Percentiles rank a stretch among this genome's conserved stretches.
Evolutionary conservation across 78 protist species (phyloP).

Genomic region (Mastigamoeba balamuthi): DNA sequence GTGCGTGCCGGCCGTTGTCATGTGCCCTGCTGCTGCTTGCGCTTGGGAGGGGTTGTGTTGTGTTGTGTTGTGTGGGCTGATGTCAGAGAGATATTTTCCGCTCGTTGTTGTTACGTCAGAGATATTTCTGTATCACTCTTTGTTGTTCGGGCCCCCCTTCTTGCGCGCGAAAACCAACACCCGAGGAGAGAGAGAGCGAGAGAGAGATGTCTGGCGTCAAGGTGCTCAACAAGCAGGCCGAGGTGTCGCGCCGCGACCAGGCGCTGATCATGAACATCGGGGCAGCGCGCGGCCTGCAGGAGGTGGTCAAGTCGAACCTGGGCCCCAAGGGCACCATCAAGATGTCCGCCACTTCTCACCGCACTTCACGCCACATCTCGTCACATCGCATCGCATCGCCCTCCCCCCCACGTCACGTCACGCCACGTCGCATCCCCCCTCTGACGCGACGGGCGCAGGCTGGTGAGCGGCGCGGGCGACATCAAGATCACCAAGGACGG

Average conservation of each 20-base stretch:
- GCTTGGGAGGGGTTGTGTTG: too few relatives aligned
- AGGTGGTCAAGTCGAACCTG: conserved; percentile 90
- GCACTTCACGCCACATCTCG: background rate
- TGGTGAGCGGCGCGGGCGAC: conserved; percentile 96
- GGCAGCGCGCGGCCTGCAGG: conserved; percentile 90
- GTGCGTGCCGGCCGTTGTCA: too few relatives aligned
- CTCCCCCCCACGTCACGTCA: too few relatives aligned
- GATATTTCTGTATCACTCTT: too few relatives aligned
- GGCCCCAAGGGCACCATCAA: conserved; percentile 99
- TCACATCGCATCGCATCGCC: background rate
- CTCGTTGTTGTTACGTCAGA: too few relatives aligned
- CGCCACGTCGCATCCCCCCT: background rate
- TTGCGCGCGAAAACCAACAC: too few relatives aligned
- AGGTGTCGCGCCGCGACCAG: background rate
- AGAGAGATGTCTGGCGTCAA: too few relatives aligned
- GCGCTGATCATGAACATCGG: conserved; percentile 81
- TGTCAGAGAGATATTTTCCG: too few relatives aligned
- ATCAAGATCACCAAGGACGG: conserved; percentile 99
- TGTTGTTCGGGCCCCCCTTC: too few relatives aligned
- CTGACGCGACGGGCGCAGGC: conserved; percentile 4
- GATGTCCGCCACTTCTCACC: conserved; percentile 52
- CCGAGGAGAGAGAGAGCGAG: too few relatives aligned
- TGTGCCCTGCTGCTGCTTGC: too few relatives aligned
- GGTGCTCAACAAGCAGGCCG: background rate
- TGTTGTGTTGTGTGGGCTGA: too few relatives aligned